These are phyloP conservation scores for Sporothrix pallida DNA, from an alignment of 2,329 filamentous ascomycete genomes.

Conservation along the genomic window DNA sequence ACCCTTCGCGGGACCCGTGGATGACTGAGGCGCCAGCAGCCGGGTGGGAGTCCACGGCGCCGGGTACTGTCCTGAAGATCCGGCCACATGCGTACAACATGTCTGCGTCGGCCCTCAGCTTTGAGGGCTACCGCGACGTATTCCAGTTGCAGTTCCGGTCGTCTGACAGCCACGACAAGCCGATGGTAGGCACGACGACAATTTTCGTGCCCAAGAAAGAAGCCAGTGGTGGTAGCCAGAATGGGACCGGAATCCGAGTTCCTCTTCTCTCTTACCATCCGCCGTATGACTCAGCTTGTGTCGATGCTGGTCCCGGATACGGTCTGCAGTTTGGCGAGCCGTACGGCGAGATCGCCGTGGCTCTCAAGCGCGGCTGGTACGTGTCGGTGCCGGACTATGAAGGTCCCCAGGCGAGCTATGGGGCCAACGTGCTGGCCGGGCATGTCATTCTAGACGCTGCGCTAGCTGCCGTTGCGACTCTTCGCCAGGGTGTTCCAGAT, in stretches of 20 bases:
- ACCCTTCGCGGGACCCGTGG: constrained; percentile 22
- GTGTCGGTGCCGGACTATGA: constrained; percentile 53
- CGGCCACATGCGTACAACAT: constrained; percentile 40
- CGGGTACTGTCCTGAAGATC: constrained; percentile 41
- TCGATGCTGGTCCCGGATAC: constrained; percentile 49
- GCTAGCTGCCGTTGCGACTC: constrained; percentile 46
- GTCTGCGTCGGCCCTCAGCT: constrained; percentile 27
- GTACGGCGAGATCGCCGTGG: constrained; percentile 45
- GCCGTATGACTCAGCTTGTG: constrained; percentile 47
- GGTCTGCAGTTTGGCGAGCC: constrained; percentile 38
- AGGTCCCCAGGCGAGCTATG: constrained; percentile 50
- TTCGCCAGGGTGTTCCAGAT: constrained; percentile 26
- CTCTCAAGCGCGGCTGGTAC: constrained; percentile 50
- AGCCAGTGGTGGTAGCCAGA: constrained; percentile 18
- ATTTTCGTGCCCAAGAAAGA: constrained; percentile 41
- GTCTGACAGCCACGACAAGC: constrained; percentile 43
- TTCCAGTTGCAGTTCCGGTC: constrained; percentile 49
- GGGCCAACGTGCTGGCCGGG: constrained; percentile 48
- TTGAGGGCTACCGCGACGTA: constrained; percentile 36
- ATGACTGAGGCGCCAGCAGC: constrained; percentile 36
- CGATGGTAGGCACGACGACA: constrained; percentile 47
- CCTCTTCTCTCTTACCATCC: constrained; percentile 50
- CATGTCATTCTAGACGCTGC: constrained; percentile 51
- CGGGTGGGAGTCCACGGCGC: constrained; percentile 39
- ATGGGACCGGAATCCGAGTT: neutral